phyloP scores from a whole-genome alignment of 805 yeast species.

The Starmerella etchellsii region DNA sequence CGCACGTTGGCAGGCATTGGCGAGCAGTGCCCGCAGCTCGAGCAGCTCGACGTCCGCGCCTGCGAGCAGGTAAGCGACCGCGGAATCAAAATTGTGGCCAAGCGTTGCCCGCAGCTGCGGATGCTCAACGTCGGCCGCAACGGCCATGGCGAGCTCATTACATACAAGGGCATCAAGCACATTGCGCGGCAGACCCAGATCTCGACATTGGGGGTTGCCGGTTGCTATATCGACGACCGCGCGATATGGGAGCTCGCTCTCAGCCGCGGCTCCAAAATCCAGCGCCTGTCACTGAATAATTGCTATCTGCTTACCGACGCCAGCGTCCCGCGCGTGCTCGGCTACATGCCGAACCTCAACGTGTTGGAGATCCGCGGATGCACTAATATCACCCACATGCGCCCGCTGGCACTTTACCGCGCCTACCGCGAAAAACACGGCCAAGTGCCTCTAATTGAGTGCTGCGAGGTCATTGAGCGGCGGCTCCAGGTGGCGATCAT shows the following conservation, averaged over 20 bases:
- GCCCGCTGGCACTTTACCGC: conserved; percentile 57
- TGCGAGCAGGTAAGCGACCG: conserved; percentile 67
- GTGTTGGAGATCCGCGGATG: conserved; percentile 70
- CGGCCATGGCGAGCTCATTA: conserved; percentile 47
- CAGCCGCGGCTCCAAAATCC: conserved; percentile 37
- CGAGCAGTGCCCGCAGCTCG: conserved; percentile 43
- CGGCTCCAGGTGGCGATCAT: conserved; percentile 50
- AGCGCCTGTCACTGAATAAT: conserved; percentile 61
- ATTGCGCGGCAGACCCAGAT: conserved; percentile 46
- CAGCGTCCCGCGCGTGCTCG: conserved; percentile 42
- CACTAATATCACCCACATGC: conserved; percentile 41
- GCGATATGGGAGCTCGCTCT: conserved; percentile 70
- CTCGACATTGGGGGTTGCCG: conserved; percentile 75
- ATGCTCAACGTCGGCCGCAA: conserved; percentile 74
- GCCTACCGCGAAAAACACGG: conserved; percentile 28
- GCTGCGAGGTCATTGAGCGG: conserved; percentile 56
- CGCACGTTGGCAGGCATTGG: conserved; percentile 41
- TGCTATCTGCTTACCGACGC: conserved; percentile 49
- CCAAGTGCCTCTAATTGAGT: conserved; percentile 52
- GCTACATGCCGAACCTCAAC: conserved; percentile 44
- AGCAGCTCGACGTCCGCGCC: conserved; percentile 64
- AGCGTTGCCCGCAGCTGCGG: conserved; percentile 43
- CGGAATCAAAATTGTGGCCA: conserved; percentile 57
- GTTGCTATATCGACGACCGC: conserved; percentile 67
- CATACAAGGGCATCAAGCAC: conserved; percentile 53